A percentile compares a stretch with the other conserved stretches of the same genome.
These are phyloP conservation scores for Hansenula sp. DNA, from an alignment of 1,139 yeast genomes.

Conservation along the genomic window DNA sequence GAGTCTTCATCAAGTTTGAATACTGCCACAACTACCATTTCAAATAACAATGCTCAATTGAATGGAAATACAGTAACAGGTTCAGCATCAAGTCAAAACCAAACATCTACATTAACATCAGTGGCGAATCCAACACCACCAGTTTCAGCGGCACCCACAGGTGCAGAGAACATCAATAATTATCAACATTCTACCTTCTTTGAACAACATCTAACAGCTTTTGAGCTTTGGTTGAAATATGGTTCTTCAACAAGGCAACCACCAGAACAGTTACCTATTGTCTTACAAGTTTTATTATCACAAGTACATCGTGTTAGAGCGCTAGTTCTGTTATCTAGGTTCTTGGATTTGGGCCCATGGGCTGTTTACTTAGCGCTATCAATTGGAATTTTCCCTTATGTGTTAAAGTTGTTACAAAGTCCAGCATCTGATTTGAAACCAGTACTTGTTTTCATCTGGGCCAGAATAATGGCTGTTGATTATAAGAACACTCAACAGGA, in stretches of 20 bases:
- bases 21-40: conserved; percentile 7
- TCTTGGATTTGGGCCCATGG: conserved; percentile 95
- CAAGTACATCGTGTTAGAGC: conserved; percentile 95
- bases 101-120: not conserved
- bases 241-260: conserved; percentile 82
- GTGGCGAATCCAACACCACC: not conserved
- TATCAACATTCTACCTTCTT: conserved; percentile 92
- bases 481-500: conserved; percentile 89
- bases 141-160: not conserved
- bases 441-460: conserved; percentile 94
- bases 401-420: conserved; percentile 81
- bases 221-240: conserved; percentile 92
- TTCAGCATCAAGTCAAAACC: not conserved
- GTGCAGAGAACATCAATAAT: conserved; percentile 25
- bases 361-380: conserved; percentile 92
- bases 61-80: conserved; percentile 11
- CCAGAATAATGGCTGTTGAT: conserved; percentile 95
- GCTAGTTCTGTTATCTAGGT: conserved; percentile 74
- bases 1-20: conserved; percentile 13
- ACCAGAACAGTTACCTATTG: conserved; percentile 94
- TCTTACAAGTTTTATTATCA: conserved; percentile 84
- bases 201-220: conserved; percentile 93
- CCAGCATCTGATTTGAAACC: conserved; percentile 97
- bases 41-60: not conserved
- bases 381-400: conserved; percentile 95